Conservation (phyloP, 2,329 filamentous ascomycete genomes). For the Alternaria sp. region DNA sequence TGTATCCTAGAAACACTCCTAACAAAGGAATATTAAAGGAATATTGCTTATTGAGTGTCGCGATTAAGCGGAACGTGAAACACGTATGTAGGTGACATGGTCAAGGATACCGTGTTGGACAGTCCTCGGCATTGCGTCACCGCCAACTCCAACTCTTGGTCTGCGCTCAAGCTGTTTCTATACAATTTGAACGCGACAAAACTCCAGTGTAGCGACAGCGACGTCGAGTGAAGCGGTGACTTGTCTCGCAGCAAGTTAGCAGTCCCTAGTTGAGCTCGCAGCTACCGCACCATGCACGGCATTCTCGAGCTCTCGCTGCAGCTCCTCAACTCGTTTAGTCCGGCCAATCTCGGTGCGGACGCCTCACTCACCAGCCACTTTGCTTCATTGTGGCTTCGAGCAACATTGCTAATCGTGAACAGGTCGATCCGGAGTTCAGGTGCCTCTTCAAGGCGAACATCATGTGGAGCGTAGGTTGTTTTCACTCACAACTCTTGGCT, state of each 20-base stretch:
- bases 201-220: constrained; percentile 3
- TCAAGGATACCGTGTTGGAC: constrained; percentile 14
- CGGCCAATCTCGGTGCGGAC: constrained; percentile 29
- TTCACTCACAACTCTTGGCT: constrained; percentile 1
- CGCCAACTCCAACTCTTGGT: constrained; percentile 8
- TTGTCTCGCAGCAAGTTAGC: background rate
- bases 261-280: constrained; percentile 1
- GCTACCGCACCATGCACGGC: constrained; percentile 34
- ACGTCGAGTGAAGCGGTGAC: background rate
- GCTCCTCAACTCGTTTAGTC: constrained; percentile 33
- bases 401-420: constrained; percentile 1
- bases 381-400: background rate
- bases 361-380: background rate
- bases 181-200: constrained; percentile 5
- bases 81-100: background rate
- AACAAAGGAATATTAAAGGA: background rate
- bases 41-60: background rate
- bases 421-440: constrained; percentile 26
- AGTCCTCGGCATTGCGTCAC: constrained; percentile 16
- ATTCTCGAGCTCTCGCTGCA: constrained; percentile 38
- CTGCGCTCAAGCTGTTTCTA: constrained; percentile 12
- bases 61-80: background rate
- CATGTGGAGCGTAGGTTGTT: constrained; percentile 35
- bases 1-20: background rate
- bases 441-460: constrained; percentile 25